phyloP scores from a whole-genome alignment of 2,329 filamentous ascomycete species.

The Bimuria novae-zelandiae region DNA sequence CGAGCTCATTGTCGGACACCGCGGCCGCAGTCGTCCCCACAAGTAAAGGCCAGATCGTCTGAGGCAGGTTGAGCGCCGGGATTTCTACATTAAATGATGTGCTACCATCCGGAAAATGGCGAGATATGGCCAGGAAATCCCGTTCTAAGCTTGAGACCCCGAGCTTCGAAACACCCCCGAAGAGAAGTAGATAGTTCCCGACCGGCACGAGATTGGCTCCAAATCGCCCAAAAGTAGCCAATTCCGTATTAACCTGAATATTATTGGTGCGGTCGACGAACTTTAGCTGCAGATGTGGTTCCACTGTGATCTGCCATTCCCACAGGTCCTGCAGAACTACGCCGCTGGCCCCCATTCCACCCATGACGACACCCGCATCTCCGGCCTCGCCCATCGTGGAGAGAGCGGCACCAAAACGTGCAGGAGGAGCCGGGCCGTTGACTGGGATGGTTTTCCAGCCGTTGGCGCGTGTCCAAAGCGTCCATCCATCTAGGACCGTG shows the following conservation, averaged over 20 bases:
- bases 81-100: slow-evolving; percentile 25
- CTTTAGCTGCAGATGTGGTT: slow-evolving; percentile 31
- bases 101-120: slow-evolving; percentile 14
- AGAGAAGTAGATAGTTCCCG: slow-evolving; percentile 53
- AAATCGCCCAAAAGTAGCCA: slow-evolving; percentile 49
- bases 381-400: slow-evolving; percentile 49
- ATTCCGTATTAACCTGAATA: slow-evolving; percentile 19
- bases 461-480: slow-evolving; percentile 51
- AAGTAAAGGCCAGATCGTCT: slow-evolving; percentile 65
- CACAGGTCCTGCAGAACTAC: slow-evolving; percentile 66
- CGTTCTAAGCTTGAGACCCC: slow-evolving; percentile 31
- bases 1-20: slow-evolving; percentile 55
- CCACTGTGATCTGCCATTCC: slow-evolving; percentile 61
- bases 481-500: slow-evolving; percentile 48
- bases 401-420: slow-evolving; percentile 63
- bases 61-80: slow-evolving; percentile 25
- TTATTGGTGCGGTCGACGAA: slow-evolving; percentile 38
- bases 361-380: slow-evolving; percentile 67
- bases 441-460: slow-evolving; percentile 57
- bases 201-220: slow-evolving; percentile 58
- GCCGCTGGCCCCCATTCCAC: slow-evolving; percentile 71
- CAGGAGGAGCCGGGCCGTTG: slow-evolving; percentile 46
- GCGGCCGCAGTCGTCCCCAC: slow-evolving; percentile 67
- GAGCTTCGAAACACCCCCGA: slow-evolving; percentile 55
- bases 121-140: slow-evolving; percentile 33